Conservation (phyloP, 495 filamentous ascomycete species). For the Penicillium flavigenum region DNA sequence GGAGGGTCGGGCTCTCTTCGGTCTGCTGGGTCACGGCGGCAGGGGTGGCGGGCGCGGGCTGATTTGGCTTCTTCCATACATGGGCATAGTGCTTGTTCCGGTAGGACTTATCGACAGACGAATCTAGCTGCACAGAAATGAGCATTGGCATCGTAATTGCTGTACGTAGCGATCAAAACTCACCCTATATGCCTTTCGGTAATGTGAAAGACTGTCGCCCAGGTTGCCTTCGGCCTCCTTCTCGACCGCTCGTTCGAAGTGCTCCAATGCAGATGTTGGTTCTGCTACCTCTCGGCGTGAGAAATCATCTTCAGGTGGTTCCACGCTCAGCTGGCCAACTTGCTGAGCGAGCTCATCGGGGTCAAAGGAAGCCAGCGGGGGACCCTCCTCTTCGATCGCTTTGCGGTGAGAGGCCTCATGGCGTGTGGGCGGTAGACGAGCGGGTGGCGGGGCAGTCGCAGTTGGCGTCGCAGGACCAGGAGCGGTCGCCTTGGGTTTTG, state of each 20-base stretch:
- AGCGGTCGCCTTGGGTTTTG: slow-evolving; percentile 27
- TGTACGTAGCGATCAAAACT: slow-evolving; percentile 19
- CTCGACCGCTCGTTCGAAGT: slow-evolving; percentile 91
- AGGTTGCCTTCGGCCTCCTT: slow-evolving; percentile 79
- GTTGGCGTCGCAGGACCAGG: slow-evolving; percentile 22
- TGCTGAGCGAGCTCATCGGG: slow-evolving; percentile 43
- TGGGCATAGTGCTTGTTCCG: slow-evolving; percentile 82
- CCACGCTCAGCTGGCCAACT: slow-evolving; percentile 36
- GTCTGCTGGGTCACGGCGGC: slow-evolving; percentile 55
- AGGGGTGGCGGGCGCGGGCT: slow-evolving; percentile 56
- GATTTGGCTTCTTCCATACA: slow-evolving; percentile 52
- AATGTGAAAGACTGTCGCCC: slow-evolving; percentile 85
- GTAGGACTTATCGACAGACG: slow-evolving; percentile 79
- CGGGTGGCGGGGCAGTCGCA: slow-evolving; percentile 25
- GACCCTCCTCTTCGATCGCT: slow-evolving; percentile 42
- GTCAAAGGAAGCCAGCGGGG: slow-evolving; percentile 38
- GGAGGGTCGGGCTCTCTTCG: slow-evolving; percentile 40
- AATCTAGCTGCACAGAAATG: slow-evolving; percentile 63
- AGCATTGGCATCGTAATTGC: slow-evolving; percentile 10
- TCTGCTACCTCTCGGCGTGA: slow-evolving; percentile 40
- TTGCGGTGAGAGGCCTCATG: slow-evolving; percentile 38
- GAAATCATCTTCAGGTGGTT: slow-evolving; percentile 34
- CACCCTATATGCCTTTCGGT: slow-evolving; percentile 86
- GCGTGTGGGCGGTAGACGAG: slow-evolving; percentile 35
- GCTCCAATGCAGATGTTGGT: slow-evolving; percentile 79